Percentiles rank a stretch among this genome's conserved stretches.
Conservation (phyloP, 2,329 filamentous ascomycete species). For the Nannizzia gypsea region DNA sequence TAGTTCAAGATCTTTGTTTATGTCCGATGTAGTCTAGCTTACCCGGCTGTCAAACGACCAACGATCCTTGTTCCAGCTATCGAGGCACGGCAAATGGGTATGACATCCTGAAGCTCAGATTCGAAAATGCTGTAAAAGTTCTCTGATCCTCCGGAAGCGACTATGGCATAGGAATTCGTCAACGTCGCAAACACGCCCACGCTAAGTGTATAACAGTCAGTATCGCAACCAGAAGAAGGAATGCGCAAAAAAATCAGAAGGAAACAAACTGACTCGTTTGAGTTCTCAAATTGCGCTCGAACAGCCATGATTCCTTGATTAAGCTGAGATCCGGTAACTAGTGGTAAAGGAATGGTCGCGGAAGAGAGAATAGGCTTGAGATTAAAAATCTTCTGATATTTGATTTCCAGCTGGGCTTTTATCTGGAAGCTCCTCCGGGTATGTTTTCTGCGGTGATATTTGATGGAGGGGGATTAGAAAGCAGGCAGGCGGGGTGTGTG, state of each 20-base stretch:
- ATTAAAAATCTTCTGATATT: not conserved
- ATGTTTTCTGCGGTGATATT: not conserved
- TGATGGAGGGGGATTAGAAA: not conserved
- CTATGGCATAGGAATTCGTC: constrained; percentile 92
- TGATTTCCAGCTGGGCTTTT: not conserved
- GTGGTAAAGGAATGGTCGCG: not conserved
- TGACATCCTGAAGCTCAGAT: constrained; percentile 90
- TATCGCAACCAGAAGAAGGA: not conserved
- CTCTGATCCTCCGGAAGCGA: constrained; percentile 88
- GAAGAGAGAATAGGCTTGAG: not conserved
- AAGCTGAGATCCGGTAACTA: not conserved
- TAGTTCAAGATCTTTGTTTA: not conserved
- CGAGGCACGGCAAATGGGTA: constrained; percentile 91
- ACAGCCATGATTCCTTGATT: constrained; percentile 31
- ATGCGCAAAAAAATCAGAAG: not conserved
- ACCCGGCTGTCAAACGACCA: constrained; percentile 86
- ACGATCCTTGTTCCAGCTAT: constrained; percentile 96
- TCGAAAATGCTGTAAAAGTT: constrained; percentile 99
- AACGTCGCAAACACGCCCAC: constrained; percentile 94
- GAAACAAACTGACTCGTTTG: constrained; percentile 33
- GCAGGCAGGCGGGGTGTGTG: not conserved
- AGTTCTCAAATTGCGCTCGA: constrained; percentile 41
- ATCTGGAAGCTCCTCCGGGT: not conserved
- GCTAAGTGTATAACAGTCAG: constrained; percentile 38
- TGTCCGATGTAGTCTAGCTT: constrained; percentile 24